Evolutionary conservation across 2,329 filamentous ascomycete genomes (phyloP), one percentile per base, ranked within the genome.

Genomic region (Diaporthe vaccinii): DNA sequence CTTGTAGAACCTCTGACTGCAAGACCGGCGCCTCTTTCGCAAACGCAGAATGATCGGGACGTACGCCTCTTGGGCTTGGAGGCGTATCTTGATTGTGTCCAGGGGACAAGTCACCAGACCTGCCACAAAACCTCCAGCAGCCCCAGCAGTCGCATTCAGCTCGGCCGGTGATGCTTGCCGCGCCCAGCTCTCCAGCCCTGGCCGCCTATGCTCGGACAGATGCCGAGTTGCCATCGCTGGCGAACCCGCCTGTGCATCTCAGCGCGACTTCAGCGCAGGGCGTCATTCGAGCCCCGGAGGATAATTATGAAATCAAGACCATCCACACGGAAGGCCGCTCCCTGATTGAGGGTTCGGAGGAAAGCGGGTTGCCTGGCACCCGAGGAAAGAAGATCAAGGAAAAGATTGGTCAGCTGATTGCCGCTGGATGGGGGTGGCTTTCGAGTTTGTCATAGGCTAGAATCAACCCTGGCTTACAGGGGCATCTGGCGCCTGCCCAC

Each of bases 31-130:
- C 76, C 84, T 87, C 77, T 86, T 86, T 79, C 85, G 88, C 79
- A 86, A 89, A 79, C 85, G 88, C 78, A 86, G 89, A 79, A 84
- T 79, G 84, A 98, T 97, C 28, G 95, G 59, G 7, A 46, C 15
- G 22, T 46, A 65, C 4, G 61, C 94, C 78, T 96, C 96, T 83
- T 98, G 97, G 22, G 96, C 96, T 84, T 99, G 97, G 76, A 99
- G 86, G 85, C 98, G 98, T 61, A 97, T 99, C 87, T 99, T 99
- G 85, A 99, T 98, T 76, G 99, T 97, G 87, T 99, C 97, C 79
- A 99, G 92, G 55, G 97, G 97, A 83, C 97, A 99, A 70, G 96
- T 98, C 78, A 98, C 94, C 72, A 99, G 91, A 67, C 97, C 97
- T 9, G 96, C 98, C 28, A 95, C 95, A 81, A 98, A 95, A 69